Percentiles rank a stretch among this genome's conserved stretches.
Conservation (phyloP, 2,329 filamentous ascomycete species). For the Setomelanomma holmii region DNA sequence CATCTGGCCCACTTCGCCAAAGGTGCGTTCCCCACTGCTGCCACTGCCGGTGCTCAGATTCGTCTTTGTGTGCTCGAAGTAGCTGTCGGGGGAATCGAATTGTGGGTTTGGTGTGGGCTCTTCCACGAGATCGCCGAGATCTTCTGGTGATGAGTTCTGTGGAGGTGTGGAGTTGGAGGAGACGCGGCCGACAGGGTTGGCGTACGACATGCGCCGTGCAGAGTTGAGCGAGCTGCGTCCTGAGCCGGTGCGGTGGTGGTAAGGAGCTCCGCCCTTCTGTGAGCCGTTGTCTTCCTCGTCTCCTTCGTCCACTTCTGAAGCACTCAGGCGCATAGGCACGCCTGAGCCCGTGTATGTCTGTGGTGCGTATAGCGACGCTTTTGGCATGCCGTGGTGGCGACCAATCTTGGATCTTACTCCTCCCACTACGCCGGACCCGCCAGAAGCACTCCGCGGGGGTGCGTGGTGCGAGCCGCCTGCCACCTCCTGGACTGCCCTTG, state of each 20-base stretch:
- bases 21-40: slow-evolving; percentile 56
- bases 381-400: slow-evolving; percentile 82
- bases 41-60: slow-evolving; percentile 53
- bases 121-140: slow-evolving; percentile 49
- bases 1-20: slow-evolving; percentile 63
- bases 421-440: slow-evolving; percentile 45
- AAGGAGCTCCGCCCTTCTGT: slow-evolving; percentile 40
- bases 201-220: slow-evolving; percentile 47
- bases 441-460: slow-evolving; percentile 48
- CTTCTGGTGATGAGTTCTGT: slow-evolving; percentile 47
- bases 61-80: slow-evolving; percentile 53
- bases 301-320: slow-evolving; percentile 92
- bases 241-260: slow-evolving; percentile 75
- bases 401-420: slow-evolving; percentile 80
- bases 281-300: slow-evolving; percentile 75
- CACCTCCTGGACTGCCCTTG: slow-evolving; percentile 84
- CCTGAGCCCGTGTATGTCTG: slow-evolving; percentile 78
- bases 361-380: slow-evolving; percentile 78
- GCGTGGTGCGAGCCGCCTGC: slow-evolving; percentile 63
- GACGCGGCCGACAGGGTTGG: slow-evolving; percentile 54
- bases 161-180: slow-evolving; percentile 63
- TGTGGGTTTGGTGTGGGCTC: slow-evolving; percentile 57
- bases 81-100: slow-evolving; percentile 46
- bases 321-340: slow-evolving; percentile 88
- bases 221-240: slow-evolving; percentile 70